These are phyloP conservation scores for Pseudogymnoascus sp. DNA, from an alignment of 2,329 filamentous ascomycete species.

Conservation along the genomic window DNA sequence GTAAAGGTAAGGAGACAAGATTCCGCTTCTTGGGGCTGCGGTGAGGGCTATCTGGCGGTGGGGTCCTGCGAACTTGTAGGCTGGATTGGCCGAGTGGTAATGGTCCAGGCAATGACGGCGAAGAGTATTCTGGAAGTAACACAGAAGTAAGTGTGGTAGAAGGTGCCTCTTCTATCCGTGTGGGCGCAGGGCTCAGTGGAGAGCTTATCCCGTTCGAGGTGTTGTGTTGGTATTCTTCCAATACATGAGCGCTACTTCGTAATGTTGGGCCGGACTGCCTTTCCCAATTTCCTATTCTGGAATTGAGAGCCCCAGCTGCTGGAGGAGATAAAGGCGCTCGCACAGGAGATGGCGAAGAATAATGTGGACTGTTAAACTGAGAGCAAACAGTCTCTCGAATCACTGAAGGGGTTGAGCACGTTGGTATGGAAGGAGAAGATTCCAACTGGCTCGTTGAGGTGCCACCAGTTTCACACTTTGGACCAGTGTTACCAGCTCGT, in stretches of 20 bases:
- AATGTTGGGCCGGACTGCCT: background rate
- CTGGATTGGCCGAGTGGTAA: background rate
- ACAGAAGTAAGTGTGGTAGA: background rate
- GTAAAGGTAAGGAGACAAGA: background rate
- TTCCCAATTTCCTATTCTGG: background rate
- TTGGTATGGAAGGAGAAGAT: slow-evolving; percentile 4
- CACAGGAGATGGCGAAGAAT: background rate
- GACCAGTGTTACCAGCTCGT: too few relatives aligned
- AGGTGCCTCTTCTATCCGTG: background rate
- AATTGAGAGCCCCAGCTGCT: background rate
- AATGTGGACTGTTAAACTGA: background rate
- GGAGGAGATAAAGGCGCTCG: background rate
- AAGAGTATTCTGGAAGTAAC: background rate
- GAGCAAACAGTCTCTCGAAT: background rate
- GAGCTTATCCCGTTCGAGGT: background rate
- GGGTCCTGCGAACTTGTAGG: background rate
- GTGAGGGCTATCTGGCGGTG: background rate
- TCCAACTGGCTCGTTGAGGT: slow-evolving; percentile 4
- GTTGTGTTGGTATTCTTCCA: background rate
- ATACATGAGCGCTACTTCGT: background rate
- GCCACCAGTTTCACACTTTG: background rate
- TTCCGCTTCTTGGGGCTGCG: background rate
- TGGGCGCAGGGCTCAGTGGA: background rate
- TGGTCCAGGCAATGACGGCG: background rate
- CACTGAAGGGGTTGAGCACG: background rate